Evolutionary conservation across 768 basidiomycete genomes (phyloP).

Genomic region (Chiua virens): DNA sequence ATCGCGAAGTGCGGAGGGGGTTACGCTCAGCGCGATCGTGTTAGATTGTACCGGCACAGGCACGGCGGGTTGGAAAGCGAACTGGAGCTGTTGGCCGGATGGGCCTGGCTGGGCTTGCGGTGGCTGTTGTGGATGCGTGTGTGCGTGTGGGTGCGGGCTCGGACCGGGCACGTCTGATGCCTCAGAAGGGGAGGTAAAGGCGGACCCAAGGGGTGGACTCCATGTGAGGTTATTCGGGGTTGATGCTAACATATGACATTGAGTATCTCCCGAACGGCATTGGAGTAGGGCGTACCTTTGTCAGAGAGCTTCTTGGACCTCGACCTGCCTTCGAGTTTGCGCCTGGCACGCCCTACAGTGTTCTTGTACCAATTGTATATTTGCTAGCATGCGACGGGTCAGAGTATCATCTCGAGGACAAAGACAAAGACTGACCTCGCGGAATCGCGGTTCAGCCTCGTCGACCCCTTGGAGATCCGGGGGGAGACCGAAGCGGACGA

Average conservation of each 20-base stretch:
- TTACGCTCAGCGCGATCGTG: constrained; percentile 29
- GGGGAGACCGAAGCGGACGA: constrained; percentile 56
- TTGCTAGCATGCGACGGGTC: constrained; percentile 36
- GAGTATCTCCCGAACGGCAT: background rate
- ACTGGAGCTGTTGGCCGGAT: constrained; percentile 40
- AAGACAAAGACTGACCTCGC: constrained; percentile 49
- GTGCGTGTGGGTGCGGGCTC: constrained; percentile 26
- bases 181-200: constrained; percentile 34
- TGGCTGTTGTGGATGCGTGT: constrained; percentile 5
- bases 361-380: constrained; percentile 78
- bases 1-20: constrained; percentile 29
- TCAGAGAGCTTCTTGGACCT: constrained; percentile 51
- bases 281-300: constrained; percentile 38
- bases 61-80: constrained; percentile 42
- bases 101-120: constrained; percentile 29
- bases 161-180: constrained; percentile 24
- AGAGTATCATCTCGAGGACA: background rate
- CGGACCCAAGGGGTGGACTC: constrained; percentile 37
- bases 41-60: constrained; percentile 37
- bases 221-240: constrained; percentile 33
- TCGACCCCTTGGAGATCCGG: constrained; percentile 53
- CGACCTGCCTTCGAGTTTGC: constrained; percentile 56
- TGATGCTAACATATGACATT: constrained; percentile 6
- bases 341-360: constrained; percentile 58
- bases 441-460: constrained; percentile 60